Conservation (phyloP, 129 eudicot genomes). For the carrot (Daucus carota) region DH1_v3.0 NC_030383.2:37724501-37725000, state of each 20-base stretch:
- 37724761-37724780: too few species aligned
- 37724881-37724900: constrained; percentile 16
- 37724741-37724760: background rate
- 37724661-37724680: background rate
- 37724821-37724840: background rate
- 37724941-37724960: constrained; percentile 79
- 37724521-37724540: background rate
- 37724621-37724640: background rate
- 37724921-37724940: constrained; percentile 65
- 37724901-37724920: constrained; percentile 92
- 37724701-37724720: background rate
- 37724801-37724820: background rate
- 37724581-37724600: background rate
- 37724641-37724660: background rate
- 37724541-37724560: background rate
- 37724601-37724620: background rate
- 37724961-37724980: constrained; percentile 94
- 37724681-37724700: background rate
- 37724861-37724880: background rate
- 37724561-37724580: background rate
- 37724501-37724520: background rate
- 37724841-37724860: background rate
- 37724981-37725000: constrained; percentile 72
- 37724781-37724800: too few species aligned
- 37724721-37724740: background rate